phyloP scores from a whole-genome alignment of 2,329 filamentous ascomycete genomes.

The Fusarium decemcellulare region DNA sequence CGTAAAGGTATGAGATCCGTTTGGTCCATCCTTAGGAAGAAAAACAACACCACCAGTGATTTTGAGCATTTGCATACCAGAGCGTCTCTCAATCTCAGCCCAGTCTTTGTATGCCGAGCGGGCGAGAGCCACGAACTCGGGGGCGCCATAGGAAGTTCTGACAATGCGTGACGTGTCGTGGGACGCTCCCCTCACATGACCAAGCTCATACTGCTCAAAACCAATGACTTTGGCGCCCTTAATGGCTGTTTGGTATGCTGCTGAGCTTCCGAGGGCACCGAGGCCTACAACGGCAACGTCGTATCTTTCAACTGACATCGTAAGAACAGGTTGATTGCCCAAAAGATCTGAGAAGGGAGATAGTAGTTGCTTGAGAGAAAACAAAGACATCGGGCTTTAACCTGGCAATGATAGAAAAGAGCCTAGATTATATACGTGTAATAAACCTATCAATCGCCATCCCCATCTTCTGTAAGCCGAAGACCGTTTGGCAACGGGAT shows the following conservation, averaged over 20 bases:
- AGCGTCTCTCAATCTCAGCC: slow-evolving; percentile 18
- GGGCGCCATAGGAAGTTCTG: slow-evolving; percentile 29
- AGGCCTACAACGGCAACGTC: slow-evolving; percentile 18
- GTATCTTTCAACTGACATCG: background rate
- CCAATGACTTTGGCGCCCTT: slow-evolving; percentile 33
- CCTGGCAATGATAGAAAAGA: no score
- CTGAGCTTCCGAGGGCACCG: slow-evolving; percentile 28
- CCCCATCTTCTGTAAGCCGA: no score
- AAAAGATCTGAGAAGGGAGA: no score
- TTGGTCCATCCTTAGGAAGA: slow-evolving; percentile 20
- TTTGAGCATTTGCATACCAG: slow-evolving; percentile 24
- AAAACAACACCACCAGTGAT: slow-evolving; percentile 38
- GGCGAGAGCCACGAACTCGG: slow-evolving; percentile 33
- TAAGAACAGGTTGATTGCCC: no score
- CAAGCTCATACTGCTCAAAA: slow-evolving; percentile 41
- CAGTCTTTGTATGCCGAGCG: slow-evolving; percentile 36
- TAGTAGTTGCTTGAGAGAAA: no score
- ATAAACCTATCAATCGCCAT: no score
- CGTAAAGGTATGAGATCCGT: background rate
- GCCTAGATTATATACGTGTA: no score
- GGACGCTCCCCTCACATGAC: slow-evolving; percentile 35
- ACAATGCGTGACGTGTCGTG: slow-evolving; percentile 39
- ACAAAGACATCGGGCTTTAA: no score
- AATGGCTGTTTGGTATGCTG: slow-evolving; percentile 25
- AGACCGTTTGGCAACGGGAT: no score